Evolutionary conservation across 306 rosid genomes (phyloP), one percentile per base, ranked within the genome.

Genomic region (Corylus avellana): DNA sequence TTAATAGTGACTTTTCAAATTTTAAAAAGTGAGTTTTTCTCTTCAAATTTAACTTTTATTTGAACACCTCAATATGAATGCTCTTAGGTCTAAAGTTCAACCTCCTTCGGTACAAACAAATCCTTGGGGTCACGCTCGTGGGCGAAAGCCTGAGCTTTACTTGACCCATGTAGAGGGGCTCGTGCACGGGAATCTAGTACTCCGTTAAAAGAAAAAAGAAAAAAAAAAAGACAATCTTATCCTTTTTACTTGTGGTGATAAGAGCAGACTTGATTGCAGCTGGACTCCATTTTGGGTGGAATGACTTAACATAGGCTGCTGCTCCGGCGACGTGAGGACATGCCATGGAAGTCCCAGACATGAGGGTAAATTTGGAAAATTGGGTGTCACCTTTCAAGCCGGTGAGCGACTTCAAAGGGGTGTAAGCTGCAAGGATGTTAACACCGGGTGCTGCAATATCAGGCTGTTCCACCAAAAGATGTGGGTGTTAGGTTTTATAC

Each of bases 331-430:
- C 92, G 76, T 95, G 99, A 18, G 99, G 99, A 72, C 99, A 95
- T 6, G 99, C 75, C 98, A 95, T 95, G 76, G 99, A 95, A 88
- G 98, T 92, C 37, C 98, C 97, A 7, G 98, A 91, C 98, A 92
- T 84, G 64, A 95, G 70, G 12, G 92, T 89, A 61, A 91, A 95
- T 73, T 90, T 87, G 6, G 99, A 95, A 81, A 85, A 92, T 76
- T 86, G 97, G 0, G 91, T 91, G 81, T 95, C 98, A 2, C 92
- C 98, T 77, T 83, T 61, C 62, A 58, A 71, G 51, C 97, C 98
- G 32, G 96, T 91, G 5, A 92, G 64, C n/a, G 98, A 86, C 53
- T 79, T 90, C 81, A 58, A 61, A 1, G 81, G 94, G 13, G 99
- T 92, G 80, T 85, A 95, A 2, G 92, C 87, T 32, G 99, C 99